These are phyloP conservation scores for Cenchrus fungigraminus DNA, from an alignment of 176 grass and related monocot genomes.

Conservation along the genomic window DNA sequence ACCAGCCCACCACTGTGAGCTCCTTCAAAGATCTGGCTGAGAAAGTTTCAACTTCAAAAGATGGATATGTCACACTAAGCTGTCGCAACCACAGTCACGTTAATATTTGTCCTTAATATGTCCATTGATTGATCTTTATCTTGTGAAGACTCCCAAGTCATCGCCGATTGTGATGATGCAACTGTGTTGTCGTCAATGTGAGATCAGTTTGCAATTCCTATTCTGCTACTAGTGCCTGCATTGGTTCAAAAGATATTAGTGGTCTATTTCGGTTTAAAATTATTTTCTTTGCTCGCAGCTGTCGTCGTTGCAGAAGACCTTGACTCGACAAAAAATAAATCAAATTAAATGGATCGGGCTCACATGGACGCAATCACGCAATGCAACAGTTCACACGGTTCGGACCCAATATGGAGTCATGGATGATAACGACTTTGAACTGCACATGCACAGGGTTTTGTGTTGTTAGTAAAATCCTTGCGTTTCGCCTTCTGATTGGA, in stretches of 20 bases:
- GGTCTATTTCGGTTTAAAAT: not conserved
- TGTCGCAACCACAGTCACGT: not conserved
- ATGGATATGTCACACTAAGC: not conserved
- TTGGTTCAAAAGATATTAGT: not conserved
- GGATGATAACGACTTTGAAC: not conserved
- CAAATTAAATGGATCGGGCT: slow-evolving; percentile 2
- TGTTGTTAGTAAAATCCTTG: not conserved
- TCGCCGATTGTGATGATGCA: slow-evolving; percentile 29
- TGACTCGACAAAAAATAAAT: slow-evolving; percentile 6
- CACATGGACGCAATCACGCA: slow-evolving; percentile 30
- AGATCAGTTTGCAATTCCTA: slow-evolving; percentile 40
- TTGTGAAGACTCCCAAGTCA: slow-evolving; percentile 28
- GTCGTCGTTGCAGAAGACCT: slow-evolving; percentile 40
- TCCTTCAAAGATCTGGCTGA: slow-evolving; percentile 3
- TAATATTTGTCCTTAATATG: not conserved
- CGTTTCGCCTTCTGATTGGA: not conserved
- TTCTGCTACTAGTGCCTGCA: not conserved
- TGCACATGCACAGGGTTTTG: not conserved
- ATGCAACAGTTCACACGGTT: slow-evolving; percentile 13
- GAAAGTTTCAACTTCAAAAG: not conserved
- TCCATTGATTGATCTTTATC: slow-evolving; percentile 18
- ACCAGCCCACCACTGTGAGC: too few relatives aligned
- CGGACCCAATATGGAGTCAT: not conserved
- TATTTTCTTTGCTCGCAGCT: not conserved
- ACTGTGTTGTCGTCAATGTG: not conserved